A percentile compares a stretch with the other conserved stretches of the same genome.
Evolutionary conservation across 768 basidiomycete genomes (phyloP).

Genomic region (Kwoniella europaea): DNA sequence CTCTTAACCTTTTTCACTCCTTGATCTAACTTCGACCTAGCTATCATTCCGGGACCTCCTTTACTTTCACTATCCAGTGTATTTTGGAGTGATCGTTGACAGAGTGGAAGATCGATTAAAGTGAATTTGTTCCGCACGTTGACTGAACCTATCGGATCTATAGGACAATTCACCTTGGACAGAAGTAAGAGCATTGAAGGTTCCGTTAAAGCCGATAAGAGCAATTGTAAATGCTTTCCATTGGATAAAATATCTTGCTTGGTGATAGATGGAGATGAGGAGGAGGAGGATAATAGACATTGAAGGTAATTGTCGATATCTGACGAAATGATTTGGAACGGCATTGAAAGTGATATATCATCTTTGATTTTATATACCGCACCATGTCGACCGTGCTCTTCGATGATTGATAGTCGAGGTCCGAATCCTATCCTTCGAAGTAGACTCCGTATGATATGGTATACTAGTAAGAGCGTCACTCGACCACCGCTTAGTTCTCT

Average conservation of each 20-base stretch:
- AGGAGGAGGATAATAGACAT: background rate
- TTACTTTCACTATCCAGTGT: background rate
- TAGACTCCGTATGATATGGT: background rate
- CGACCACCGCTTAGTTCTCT: too few species aligned
- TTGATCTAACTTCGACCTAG: conserved; percentile 4
- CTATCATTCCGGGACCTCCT: background rate
- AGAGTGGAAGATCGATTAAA: background rate
- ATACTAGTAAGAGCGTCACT: background rate
- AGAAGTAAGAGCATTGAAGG: conserved; percentile 32
- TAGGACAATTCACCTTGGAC: conserved; percentile 19
- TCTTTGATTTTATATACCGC: background rate
- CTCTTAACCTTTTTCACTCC: conserved; percentile 20
- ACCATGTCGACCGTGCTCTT: background rate
- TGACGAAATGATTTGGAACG: background rate
- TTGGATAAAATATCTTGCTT: background rate
- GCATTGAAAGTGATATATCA: background rate
- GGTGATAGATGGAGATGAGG: background rate
- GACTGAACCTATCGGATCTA: conserved; percentile 37
- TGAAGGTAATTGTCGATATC: background rate
- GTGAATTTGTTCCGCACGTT: conserved; percentile 37
- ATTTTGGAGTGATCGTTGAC: background rate
- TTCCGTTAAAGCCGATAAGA: conserved; percentile 29
- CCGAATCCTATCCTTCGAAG: background rate
- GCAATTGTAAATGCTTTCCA: conserved; percentile 10
- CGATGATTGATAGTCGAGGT: background rate